Evolutionary conservation across 768 basidiomycete species (phyloP), one percentile per base, ranked within the genome.

Genomic region (Piloderma croceum): DNA sequence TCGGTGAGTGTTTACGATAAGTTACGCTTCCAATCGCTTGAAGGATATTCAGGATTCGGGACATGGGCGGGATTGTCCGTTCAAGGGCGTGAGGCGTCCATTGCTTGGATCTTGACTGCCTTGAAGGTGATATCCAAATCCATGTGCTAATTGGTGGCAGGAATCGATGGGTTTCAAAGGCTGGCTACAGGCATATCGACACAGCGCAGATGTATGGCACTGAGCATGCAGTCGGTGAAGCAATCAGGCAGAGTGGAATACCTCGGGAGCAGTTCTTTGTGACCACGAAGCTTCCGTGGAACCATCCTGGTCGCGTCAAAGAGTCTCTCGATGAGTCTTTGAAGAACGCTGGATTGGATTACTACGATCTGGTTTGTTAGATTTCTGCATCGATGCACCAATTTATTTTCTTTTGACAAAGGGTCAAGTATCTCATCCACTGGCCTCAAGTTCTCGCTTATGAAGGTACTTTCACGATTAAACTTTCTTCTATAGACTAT

Each of bases 231-330:
- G 73, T 76, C 18, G 71, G 75, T 5, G 49, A 52, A 22, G 74
- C 69, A 3, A 64, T 79, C 31, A 57, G 65, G 10, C 69, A 63
- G 15, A 71, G 69, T 19, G 64, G 63, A 1, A 57, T 74, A n/a
- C 65, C 71, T 4, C 62, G 73, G 31, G 56, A 54, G 18, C 62
- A 71, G 22, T 57, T 77, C 27, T 77, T 67, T 51, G 47, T 77
- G 9, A 73, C 72, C 5, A 76, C 76, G 13, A 78, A 78, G 47
- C 56, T 76, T 23, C 52, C 58, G 67, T 68, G 39, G 25, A 60
- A 48, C 32, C 53, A 62, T 32, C 52, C 56, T 33, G 50, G 42
- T 34, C 43, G 58, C n/a, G 70, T 75, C 2, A 47, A 55, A 21
- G 56, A 68, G 36, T 65, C 64, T 0, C 67, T 77, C 36, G 57